A percentile compares a stretch with the other conserved stretches of the same genome.
Evolutionary conservation across 176 grass and related monocot species (phyloP).

Genomic region (Eragrostis curvula): DNA sequence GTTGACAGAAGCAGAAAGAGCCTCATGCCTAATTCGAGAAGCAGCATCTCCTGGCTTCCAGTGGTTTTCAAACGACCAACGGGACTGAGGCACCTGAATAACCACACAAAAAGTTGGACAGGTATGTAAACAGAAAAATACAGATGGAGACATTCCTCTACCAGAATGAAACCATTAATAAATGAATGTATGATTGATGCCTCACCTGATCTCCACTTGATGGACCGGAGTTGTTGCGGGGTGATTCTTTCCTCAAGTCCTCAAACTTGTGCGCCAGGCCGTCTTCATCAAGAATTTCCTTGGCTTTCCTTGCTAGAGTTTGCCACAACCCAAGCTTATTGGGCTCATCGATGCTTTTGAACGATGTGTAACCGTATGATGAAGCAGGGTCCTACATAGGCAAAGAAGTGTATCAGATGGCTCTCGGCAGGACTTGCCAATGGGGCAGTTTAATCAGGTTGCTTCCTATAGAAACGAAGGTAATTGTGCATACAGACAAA

Average conservation of each 20-base stretch:
- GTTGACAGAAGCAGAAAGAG: conserved; percentile 89
- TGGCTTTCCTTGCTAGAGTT: conserved; percentile 76
- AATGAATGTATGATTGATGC: neutral
- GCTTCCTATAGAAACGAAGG: too few relatives aligned
- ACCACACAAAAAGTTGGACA: neutral
- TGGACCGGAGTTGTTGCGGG: conserved; percentile 27
- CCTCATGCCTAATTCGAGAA: conserved; percentile 59
- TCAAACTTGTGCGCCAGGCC: conserved; percentile 55
- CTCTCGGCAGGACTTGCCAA: too few relatives aligned
- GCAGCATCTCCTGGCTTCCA: conserved; percentile 58
- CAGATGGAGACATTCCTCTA: neutral
- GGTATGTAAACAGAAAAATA: neutral
- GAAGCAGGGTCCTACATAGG: conserved; percentile 51
- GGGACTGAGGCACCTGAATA: conserved; percentile 30
- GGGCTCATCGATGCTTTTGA: conserved; percentile 70
- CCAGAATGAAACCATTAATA: neutral
- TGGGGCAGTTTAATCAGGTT: too few relatives aligned
- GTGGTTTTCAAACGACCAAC: conserved; percentile 48
- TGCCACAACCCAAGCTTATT: conserved; percentile 69
- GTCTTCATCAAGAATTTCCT: conserved; percentile 78
- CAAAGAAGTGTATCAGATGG: neutral
- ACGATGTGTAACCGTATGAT: conserved; percentile 68
- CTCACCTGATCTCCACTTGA: conserved; percentile 51
- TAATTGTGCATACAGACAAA: too few relatives aligned
- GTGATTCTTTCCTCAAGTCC: conserved; percentile 16